Evolutionary conservation across 2,329 filamentous ascomycete species (phyloP).

Genomic region (Xylaria sp.): DNA sequence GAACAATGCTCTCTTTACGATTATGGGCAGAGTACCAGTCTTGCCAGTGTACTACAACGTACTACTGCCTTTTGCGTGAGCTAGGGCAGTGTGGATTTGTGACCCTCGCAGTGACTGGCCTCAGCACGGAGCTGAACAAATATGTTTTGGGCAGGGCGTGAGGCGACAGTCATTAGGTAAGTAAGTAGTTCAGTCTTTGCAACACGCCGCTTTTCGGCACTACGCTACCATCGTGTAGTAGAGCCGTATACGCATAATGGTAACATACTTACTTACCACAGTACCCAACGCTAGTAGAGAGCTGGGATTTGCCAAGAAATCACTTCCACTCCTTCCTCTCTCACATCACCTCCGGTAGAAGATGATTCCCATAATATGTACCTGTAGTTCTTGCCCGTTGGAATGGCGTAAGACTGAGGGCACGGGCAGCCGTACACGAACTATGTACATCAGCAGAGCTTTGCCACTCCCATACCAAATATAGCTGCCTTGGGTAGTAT

Average conservation of each 20-base stretch:
- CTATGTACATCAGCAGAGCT: background rate
- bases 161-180: constrained; percentile 11
- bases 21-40: background rate
- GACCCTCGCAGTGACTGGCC: constrained; percentile 18
- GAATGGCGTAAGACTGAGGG: constrained; percentile 25
- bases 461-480: constrained; percentile 16
- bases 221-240: constrained; percentile 5
- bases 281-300: constrained; percentile 4
- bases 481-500: constrained; percentile 1
- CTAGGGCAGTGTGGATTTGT: background rate
- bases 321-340: constrained; percentile 15
- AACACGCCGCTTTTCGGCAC: constrained; percentile 21
- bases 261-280: too few species aligned
- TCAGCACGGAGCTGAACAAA: constrained; percentile 12
- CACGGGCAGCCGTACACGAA: background rate
- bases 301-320: constrained; percentile 27
- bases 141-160: constrained; percentile 17
- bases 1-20: background rate
- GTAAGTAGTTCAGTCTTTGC: background rate
- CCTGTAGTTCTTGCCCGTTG: constrained; percentile 2
- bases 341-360: constrained; percentile 8
- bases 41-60: background rate
- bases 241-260: too few species aligned
- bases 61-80: constrained; percentile 1
- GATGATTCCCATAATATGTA: constrained; percentile 6